A percentile compares a stretch with the other conserved stretches of the same genome.
phyloP scores from a whole-genome alignment of 192 early-diverging fungal genomes.

The Linnemannia zychae region DNA sequence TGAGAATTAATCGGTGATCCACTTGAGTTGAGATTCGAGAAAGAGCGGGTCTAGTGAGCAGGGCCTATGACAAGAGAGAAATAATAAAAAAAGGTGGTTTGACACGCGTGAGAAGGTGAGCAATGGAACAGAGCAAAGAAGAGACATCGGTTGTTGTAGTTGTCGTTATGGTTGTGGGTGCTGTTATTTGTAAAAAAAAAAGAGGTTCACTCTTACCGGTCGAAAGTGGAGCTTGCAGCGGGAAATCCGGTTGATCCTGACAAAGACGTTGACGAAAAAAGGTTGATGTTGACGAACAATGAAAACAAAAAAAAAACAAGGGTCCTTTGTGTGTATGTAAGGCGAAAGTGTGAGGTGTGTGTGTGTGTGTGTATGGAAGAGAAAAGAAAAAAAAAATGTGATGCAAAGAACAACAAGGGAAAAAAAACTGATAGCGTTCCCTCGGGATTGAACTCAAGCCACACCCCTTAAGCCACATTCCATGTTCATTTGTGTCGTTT shows the following conservation, averaged over 20 bases:
- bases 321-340: neutral
- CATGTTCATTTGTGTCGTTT: neutral
- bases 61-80: neutral
- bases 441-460: constrained; percentile 5
- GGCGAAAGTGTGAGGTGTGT: neutral
- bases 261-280: neutral
- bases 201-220: neutral
- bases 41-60: constrained; percentile 4
- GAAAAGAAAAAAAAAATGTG: neutral
- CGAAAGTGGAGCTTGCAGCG: neutral
- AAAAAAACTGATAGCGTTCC: neutral
- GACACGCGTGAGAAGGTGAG: constrained; percentile 6
- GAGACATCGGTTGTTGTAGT: neutral
- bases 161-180: neutral
- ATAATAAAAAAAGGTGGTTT: neutral
- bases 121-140: neutral
- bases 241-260: neutral
- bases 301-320: neutral
- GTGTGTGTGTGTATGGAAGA: neutral
- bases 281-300: neutral
- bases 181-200: neutral
- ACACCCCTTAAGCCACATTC: neutral
- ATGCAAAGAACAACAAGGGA: too few species aligned
- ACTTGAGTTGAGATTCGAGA: neutral
- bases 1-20: neutral